A percentile compares a stretch with the other conserved stretches of the same genome.
Evolutionary conservation across 371 early-diverging fungal genomes (phyloP).

Genomic region (Batrachochytrium dendrobatidis): DNA sequence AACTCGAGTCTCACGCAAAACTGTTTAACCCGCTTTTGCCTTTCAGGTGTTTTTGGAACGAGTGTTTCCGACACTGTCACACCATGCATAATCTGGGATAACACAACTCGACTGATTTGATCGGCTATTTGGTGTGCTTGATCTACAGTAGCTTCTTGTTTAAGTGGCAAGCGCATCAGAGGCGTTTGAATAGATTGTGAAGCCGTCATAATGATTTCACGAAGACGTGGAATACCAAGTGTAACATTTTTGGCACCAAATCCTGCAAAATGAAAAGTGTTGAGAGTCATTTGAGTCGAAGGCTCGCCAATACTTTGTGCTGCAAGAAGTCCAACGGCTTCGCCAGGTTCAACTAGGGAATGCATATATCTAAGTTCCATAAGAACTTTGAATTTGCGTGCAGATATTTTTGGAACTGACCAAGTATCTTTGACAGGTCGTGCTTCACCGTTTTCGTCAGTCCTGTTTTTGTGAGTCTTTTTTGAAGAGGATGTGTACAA

Average conservation of each 20-base stretch:
- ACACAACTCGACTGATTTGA: constrained; percentile 53
- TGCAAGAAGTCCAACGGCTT: constrained; percentile 97
- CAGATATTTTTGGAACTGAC: constrained; percentile 8
- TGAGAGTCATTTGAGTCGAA: constrained; percentile 99
- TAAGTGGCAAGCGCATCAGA: constrained; percentile 81
- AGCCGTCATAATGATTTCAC: constrained; percentile 99
- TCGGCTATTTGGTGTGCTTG: constrained; percentile 22
- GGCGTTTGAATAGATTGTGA: constrained; percentile 94
- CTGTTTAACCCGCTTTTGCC: constrained; percentile 30
- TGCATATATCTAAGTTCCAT: constrained; percentile 92
- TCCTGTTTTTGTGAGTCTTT: constrained; percentile 14
- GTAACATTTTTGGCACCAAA: constrained; percentile 99
- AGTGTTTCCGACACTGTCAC: constrained; percentile 47
- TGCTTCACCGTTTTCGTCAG: constrained; percentile 5
- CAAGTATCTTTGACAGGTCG: constrained; percentile 12
- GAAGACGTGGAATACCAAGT: constrained; percentile 99
- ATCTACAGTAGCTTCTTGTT: constrained; percentile 24
- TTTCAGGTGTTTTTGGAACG: constrained; percentile 16
- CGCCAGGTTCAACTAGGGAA: constrained; percentile 95
- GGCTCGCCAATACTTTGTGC: constrained; percentile 99
- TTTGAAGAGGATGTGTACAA: constrained; percentile 13
- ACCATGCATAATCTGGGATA: constrained; percentile 76
- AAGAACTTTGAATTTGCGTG: constrained; percentile 70
- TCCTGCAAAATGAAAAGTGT: constrained; percentile 99
- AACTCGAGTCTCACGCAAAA: constrained; percentile 76